Base-by-base conservation (phyloP, 192 early-diverging fungal species). In the Entomortierella lignicola region DNA sequence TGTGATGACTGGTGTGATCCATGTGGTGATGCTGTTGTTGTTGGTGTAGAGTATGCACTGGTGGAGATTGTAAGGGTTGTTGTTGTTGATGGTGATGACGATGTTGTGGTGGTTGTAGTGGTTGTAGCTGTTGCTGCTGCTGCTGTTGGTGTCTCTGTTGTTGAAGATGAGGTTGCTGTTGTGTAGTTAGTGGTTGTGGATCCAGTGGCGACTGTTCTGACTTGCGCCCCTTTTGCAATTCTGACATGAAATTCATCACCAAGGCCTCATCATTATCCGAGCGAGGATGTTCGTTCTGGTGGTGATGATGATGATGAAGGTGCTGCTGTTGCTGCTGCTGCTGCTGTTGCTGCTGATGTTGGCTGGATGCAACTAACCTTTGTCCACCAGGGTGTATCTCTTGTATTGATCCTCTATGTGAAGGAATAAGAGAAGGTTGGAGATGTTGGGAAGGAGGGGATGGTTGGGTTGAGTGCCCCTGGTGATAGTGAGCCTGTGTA, bases 241-340 rank as follows among this genome's bases (percentile, higher is more conserved):
- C 66, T 6, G 66, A 77, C 75, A 79, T 70, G 32, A 79, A 79
- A 29, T 70, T 79, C 62, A 79, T 66, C 0, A 79, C 67, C 1
- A 55, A 7, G 8, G 54, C 68, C 23, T 70, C 75, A 56, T 79
- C 75, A 29, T 79, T 79, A 11, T 70, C 67, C 15, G 61, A 23
- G 4, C 48, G 55, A 2, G 62, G 55, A 32, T 47, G 64, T 4
- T 77, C 64, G 30, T 53, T 63, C 18, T 47, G 48, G 27, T 29
- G 63, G 7, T 74, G 55, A 25, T 58, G 71, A 10, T 47, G 39
- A 18, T 60, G 58, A 32, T 72, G 61, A 8, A 5, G 58, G 18
- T 60, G 59, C 53, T 61, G 65, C 21, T 55, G 72, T 37, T 56
- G 63, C 21, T 54, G 72, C 13, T 72, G 61, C 27, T n/a, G 47